phyloP scores from a whole-genome alignment of 2,329 filamentous ascomycete genomes.

The Sporothrix schenckii region DNA sequence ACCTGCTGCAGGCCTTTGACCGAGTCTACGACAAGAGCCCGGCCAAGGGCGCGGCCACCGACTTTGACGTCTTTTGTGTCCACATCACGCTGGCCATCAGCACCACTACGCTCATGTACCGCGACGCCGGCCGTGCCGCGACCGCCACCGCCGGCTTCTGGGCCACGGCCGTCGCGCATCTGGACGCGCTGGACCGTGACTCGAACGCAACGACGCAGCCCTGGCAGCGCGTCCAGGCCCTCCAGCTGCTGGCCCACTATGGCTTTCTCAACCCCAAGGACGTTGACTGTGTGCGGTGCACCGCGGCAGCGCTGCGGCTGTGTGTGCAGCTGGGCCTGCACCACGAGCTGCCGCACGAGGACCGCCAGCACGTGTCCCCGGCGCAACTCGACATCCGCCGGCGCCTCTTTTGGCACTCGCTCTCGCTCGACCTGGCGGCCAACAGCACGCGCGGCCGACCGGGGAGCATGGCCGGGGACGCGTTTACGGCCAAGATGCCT shows the following conservation, averaged over 20 bases:
- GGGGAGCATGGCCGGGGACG: not conserved
- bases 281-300: constrained; percentile 8
- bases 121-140: constrained; percentile 2
- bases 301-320: not conserved
- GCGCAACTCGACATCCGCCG: not conserved
- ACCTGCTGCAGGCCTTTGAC: constrained; percentile 2
- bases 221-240: constrained; percentile 11
- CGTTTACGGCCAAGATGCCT: not conserved
- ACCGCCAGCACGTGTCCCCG: not conserved
- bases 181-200: not conserved
- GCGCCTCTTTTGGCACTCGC: not conserved
- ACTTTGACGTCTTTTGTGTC: constrained; percentile 27
- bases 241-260: constrained; percentile 1
- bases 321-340: constrained; percentile 16
- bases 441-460: not conserved
- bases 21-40: constrained; percentile 12
- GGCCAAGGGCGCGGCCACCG: not conserved
- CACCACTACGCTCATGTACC: constrained; percentile 25
- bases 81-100: constrained; percentile 24
- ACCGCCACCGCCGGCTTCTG: constrained; percentile 17
- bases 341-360: not conserved
- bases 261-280: constrained; percentile 15
- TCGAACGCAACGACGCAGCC: not conserved
- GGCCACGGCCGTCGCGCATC: constrained; percentile 4
- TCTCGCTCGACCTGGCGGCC: constrained; percentile 8